Evolutionary conservation across 192 early-diverging fungal species (phyloP), one percentile per base, ranked within the genome.

Genomic region (Umbelopsis ramanniana): DNA sequence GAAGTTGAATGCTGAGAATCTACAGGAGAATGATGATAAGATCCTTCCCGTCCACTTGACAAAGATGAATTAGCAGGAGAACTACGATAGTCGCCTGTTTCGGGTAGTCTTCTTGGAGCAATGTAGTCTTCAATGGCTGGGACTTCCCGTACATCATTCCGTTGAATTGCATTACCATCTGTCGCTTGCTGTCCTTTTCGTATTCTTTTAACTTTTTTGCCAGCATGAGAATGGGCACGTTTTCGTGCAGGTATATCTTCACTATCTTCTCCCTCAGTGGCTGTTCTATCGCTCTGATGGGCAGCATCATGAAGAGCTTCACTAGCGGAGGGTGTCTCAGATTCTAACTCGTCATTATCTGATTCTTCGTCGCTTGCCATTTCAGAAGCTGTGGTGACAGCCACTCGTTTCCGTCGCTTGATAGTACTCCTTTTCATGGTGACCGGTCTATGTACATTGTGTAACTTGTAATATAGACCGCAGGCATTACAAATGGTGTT

Each of bases 401-500:
- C 79, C 29, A 88, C 84, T 37, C 92, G 84, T 40, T 90, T 90
- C 47, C 92, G 81, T 23, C 93, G 87, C 75, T 91, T 93, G 70
- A 94, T 93, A 14, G 92, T 86, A 3, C 84, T 76, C 38, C 89
- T 78, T 76, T 91, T 92, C 92, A 94, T 92, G 17, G 86, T 89
- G 3, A 92, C 84, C 24, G 96, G 96, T 29, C 96, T 88, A 46
- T 91, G 83, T n/a, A 88, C 85, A 76, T 88, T 89, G 82, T 97
- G 93, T 43, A 95, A 87, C 73, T 92, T 93, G 72, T 83, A 95
- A 77, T 97, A 96, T 46, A 97, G 83, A 1, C 96, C 96, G 72
- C 93, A 94, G 6, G 93, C 93, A 71, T 94, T 94, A 74, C 93
- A 94, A 35, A 93, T 92, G 2, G 92, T 89, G 72, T 91, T 87